These are phyloP conservation scores for Gossypium laxum DNA, from an alignment of 441 rosid genomes.

Conservation along the genomic window DNA sequence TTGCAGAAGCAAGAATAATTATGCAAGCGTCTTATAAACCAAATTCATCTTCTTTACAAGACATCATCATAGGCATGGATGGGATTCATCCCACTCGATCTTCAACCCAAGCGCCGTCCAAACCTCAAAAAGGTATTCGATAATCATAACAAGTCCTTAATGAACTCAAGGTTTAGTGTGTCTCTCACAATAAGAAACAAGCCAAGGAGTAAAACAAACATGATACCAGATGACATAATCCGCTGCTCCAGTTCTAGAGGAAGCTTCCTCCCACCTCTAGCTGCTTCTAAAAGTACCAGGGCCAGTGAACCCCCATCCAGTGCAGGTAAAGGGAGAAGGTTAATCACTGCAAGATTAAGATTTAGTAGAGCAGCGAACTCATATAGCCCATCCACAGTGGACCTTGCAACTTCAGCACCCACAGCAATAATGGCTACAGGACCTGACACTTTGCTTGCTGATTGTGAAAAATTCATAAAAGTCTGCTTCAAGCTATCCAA, in stretches of 20 bases:
- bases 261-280: conserved; percentile 75
- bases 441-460: conserved; percentile 83
- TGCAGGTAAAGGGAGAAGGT: conserved; percentile 89
- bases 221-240: conserved; percentile 79
- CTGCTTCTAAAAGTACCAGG: conserved; percentile 66
- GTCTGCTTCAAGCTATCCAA: conserved; percentile 77
- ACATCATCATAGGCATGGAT: conserved; percentile 10
- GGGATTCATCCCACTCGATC: background rate
- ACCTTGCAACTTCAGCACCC: conserved; percentile 93
- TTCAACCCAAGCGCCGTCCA: background rate
- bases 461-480: conserved; percentile 70
- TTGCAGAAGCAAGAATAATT: conserved; percentile 13
- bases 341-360: conserved; percentile 79
- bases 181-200: conserved; percentile 73
- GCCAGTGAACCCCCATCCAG: conserved; percentile 90
- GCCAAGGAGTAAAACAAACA: conserved; percentile 65
- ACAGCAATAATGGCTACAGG: conserved; percentile 93
- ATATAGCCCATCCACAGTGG: conserved; percentile 71
- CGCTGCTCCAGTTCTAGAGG: conserved; percentile 80
- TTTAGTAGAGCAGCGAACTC: conserved; percentile 89
- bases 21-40: background rate
- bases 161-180: conserved; percentile 75
- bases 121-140: background rate
- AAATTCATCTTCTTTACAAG: background rate
- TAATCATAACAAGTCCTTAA: conserved; percentile 59